phyloP scores from a whole-genome alignment of 192 early-diverging fungal species.

The Coemansia sp. region DNA sequence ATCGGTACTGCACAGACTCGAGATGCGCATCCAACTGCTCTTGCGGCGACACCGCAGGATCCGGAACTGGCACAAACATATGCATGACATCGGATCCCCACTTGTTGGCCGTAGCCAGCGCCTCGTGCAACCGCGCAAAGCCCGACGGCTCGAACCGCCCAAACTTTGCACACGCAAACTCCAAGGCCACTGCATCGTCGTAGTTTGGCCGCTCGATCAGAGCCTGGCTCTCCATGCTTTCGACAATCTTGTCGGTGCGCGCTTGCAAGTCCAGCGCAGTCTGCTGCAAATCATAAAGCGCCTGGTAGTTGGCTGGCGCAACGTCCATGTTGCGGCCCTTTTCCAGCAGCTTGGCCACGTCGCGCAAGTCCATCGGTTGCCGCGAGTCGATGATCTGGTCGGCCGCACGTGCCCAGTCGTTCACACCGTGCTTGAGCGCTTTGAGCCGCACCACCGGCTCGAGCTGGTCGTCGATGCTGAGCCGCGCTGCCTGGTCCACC shows the following conservation, averaged over 20 bases:
- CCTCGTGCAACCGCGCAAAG: conserved; percentile 10
- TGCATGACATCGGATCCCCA: conserved; percentile 20
- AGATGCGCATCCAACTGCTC: conserved; percentile 18
- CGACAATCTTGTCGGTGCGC: conserved; percentile 24
- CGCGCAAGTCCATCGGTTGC: conserved; percentile 16
- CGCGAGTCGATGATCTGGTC: conserved; percentile 12
- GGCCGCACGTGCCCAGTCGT: conserved; percentile 20
- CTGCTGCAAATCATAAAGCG: conserved; percentile 25
- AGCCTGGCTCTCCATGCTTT: conserved; percentile 16
- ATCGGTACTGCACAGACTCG: conserved; percentile 14
- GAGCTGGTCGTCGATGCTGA: conserved; percentile 4
- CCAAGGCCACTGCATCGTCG: conserved; percentile 15
- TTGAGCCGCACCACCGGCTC: conserved; percentile 11
- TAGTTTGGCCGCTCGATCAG: conserved; percentile 38
- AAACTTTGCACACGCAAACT: conserved; percentile 18
- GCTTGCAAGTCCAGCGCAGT: conserved; percentile 38
- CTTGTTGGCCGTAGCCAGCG: conserved; percentile 12
- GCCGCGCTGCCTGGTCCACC: conserved; percentile 15
- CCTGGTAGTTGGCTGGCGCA: conserved; percentile 19
- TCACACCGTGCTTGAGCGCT: not conserved
- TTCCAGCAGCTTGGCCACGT: conserved; percentile 35
- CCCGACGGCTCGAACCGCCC: conserved; percentile 34
- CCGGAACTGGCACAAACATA: conserved; percentile 18
- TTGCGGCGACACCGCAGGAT: not conserved
- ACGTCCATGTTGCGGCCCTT: conserved; percentile 36